phyloP scores from a whole-genome alignment of 2,329 filamentous ascomycete species.

The Ilyonectria destructans region DNA sequence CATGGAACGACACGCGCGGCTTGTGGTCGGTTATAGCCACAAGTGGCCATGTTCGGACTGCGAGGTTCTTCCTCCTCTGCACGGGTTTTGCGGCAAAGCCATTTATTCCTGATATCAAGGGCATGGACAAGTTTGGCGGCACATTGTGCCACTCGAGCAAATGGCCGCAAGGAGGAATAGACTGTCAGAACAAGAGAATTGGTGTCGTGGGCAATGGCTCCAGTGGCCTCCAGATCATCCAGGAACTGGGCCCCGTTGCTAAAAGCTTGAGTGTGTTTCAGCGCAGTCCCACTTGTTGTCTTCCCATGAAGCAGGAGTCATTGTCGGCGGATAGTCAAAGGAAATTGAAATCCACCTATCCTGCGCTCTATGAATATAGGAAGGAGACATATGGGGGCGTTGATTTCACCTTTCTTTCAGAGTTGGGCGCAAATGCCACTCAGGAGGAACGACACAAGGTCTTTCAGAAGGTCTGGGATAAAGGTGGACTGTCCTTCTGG shows the following conservation, averaged over 20 bases:
- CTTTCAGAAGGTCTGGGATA: conserved; percentile 5
- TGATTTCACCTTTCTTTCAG: background rate
- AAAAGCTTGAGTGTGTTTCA: conserved; percentile 1
- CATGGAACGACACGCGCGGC: conserved; percentile 45
- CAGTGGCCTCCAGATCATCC: conserved; percentile 12
- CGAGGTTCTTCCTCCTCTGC: conserved; percentile 57
- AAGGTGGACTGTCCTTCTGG: conserved; percentile 8
- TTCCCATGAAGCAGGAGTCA: conserved; percentile 46
- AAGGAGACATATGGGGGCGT: background rate
- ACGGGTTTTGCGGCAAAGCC: conserved; percentile 60
- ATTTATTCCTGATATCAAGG: conserved; percentile 54
- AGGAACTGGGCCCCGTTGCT: background rate
- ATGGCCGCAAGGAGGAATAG: conserved; percentile 6
- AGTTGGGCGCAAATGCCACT: background rate
- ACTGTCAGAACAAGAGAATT: conserved; percentile 7
- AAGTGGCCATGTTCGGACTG: conserved; percentile 48
- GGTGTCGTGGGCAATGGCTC: conserved; percentile 12
- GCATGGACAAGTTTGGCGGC: conserved; percentile 41
- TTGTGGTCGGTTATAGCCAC: conserved; percentile 7
- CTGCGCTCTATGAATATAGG: conserved; percentile 9
- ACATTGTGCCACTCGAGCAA: conserved; percentile 1
- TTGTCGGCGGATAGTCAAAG: conserved; percentile 28
- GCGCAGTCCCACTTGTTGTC: conserved; percentile 8
- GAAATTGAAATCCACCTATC: conserved; percentile 2
- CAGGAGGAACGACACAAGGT: conserved; percentile 1